These are phyloP conservation scores for Globisporangium echinulatum DNA, from an alignment of 352 stramenopile species.

Conservation along the genomic window DNA sequence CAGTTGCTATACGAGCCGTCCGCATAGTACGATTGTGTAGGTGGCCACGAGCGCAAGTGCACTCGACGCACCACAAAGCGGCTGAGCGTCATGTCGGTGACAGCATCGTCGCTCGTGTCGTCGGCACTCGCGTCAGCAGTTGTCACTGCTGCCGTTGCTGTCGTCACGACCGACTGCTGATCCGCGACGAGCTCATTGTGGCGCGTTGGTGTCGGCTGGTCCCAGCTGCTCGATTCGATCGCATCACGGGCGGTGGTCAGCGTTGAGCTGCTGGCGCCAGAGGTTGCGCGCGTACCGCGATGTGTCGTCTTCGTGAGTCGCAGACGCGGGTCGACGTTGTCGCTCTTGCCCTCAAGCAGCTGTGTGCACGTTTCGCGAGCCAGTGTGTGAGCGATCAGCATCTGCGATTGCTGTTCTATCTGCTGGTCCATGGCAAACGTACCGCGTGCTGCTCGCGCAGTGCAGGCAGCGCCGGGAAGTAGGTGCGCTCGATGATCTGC, in stretches of 20 bases:
- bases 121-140: not conserved
- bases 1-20: too few species aligned
- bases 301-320: not conserved
- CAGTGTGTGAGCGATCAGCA: too few species aligned
- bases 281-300: too few species aligned
- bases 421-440: not conserved
- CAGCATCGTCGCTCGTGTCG: not conserved
- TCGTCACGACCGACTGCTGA: not conserved
- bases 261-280: not conserved
- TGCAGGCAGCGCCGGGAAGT: conserved; percentile 68
- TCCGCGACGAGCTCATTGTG: conserved; percentile 5
- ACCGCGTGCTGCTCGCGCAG: conserved; percentile 59
- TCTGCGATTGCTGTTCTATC: not conserved
- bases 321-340: conserved; percentile 7
- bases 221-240: conserved; percentile 35
- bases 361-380: conserved; percentile 1
- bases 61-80: conserved; percentile 49
- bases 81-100: conserved; percentile 47
- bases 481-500: conserved; percentile 83
- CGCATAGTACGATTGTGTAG: not conserved
- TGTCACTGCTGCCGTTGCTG: not conserved
- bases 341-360: conserved; percentile 18
- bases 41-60: not conserved
- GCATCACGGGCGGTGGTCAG: conserved; percentile 8
- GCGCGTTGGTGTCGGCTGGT: conserved; percentile 40